A percentile compares a stretch with the other conserved stretches of the same genome.
phyloP scores from a whole-genome alignment of 352 stramenopile species.

The Pythium monospermum region DNA sequence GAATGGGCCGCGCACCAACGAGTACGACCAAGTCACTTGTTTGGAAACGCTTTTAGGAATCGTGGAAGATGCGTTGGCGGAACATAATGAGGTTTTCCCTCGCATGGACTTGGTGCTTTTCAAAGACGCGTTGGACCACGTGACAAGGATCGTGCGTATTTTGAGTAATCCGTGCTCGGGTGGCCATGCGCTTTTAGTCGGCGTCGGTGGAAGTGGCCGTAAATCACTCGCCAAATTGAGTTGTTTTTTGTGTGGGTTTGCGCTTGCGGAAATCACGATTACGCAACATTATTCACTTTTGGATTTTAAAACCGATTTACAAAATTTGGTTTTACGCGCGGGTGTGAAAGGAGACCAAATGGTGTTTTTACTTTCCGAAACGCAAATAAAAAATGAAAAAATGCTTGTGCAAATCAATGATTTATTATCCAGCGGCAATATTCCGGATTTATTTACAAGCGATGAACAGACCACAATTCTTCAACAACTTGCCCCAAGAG shows the following conservation, averaged over 20 bases:
- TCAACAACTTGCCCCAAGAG: slow-evolving; percentile 82
- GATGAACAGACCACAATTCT: slow-evolving; percentile 91
- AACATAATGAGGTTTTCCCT: slow-evolving; percentile 92
- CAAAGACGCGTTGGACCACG: slow-evolving; percentile 94
- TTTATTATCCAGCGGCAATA: slow-evolving; percentile 88
- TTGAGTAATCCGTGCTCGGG: slow-evolving; percentile 83
- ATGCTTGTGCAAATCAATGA: slow-evolving; percentile 96
- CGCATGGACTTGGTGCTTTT: slow-evolving; percentile 96
- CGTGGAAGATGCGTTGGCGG: slow-evolving; percentile 85
- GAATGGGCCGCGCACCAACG: slow-evolving; percentile 75
- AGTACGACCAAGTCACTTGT: slow-evolving; percentile 91
- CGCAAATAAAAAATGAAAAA: slow-evolving; percentile 93
- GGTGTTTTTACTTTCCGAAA: slow-evolving; percentile 91
- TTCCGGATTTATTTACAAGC: slow-evolving; percentile 89
- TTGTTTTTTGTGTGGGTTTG: slow-evolving; percentile 89
- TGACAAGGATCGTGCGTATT: slow-evolving; percentile 93
- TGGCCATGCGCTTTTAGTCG: slow-evolving; percentile 92
- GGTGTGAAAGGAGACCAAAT: slow-evolving; percentile 91
- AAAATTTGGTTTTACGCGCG: slow-evolving; percentile 85
- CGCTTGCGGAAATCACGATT: slow-evolving; percentile 88
- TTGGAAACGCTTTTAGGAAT: slow-evolving; percentile 54
- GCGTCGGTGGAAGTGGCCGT: slow-evolving; percentile 91
- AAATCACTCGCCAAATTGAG: slow-evolving; percentile 90
- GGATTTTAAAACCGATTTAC: slow-evolving; percentile 95
- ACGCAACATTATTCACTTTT: slow-evolving; percentile 86